Percentiles rank a stretch among this genome's conserved stretches.
phyloP scores from a whole-genome alignment of 2,329 filamentous ascomycete species.

The Botrytis elliptica region DNA sequence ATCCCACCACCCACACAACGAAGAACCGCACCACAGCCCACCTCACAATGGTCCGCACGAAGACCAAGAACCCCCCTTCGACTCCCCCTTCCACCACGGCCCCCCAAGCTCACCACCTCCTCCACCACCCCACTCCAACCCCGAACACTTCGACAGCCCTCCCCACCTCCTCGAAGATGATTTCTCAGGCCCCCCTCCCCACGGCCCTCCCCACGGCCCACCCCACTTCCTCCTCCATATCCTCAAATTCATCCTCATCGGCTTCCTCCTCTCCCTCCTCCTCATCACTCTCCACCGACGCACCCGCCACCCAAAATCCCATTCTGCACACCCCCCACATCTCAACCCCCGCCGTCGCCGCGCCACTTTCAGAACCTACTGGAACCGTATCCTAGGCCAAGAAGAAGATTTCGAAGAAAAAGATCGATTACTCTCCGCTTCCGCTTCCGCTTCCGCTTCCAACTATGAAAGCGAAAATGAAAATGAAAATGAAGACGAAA shows the following conservation, averaged over 20 bases:
- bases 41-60: neutral
- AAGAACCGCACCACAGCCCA: neutral
- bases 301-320: slow-evolving; percentile 24
- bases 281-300: slow-evolving; percentile 30
- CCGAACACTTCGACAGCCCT: neutral
- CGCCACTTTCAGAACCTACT: slow-evolving; percentile 25
- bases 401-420: slow-evolving; percentile 32
- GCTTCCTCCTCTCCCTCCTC: slow-evolving; percentile 33
- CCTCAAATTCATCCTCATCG: slow-evolving; percentile 30
- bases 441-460: too few species aligned
- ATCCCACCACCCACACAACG: neutral
- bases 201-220: slow-evolving; percentile 5
- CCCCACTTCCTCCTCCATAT: slow-evolving; percentile 24
- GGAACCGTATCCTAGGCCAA: slow-evolving; percentile 22
- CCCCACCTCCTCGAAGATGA: neutral
- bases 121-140: neutral
- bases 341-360: slow-evolving; percentile 28
- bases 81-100: neutral
- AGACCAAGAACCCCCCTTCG: neutral
- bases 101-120: too few species aligned
- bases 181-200: neutral
- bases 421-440: neutral
- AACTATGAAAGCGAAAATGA: slow-evolving; percentile 13
- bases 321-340: slow-evolving; percentile 25
- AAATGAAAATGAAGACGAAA: neutral